Percentiles rank a stretch among this genome's conserved stretches.
Conservation (phyloP, 225 moss, liverwort and hornwort species). For the Asterella californica region DNA sequence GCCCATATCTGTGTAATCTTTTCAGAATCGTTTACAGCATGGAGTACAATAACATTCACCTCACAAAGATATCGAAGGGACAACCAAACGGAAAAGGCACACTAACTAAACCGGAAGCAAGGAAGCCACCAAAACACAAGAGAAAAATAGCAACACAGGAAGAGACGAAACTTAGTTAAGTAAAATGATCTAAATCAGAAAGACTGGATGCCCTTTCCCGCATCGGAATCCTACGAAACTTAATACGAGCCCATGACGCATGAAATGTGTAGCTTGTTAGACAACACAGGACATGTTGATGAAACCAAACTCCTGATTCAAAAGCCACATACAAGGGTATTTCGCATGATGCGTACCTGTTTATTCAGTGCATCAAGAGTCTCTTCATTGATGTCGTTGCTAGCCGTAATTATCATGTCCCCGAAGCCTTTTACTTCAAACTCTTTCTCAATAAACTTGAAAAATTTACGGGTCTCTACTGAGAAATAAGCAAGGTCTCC, state of each 20-base stretch:
- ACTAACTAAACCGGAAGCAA: too few relatives aligned
- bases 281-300: neutral
- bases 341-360: slow-evolving; percentile 48
- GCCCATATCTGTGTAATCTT: too few relatives aligned
- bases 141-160: too few relatives aligned
- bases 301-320: neutral
- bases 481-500: slow-evolving; percentile 93
- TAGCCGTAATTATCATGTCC: slow-evolving; percentile 70
- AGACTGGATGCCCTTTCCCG: neutral
- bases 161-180: too few relatives aligned
- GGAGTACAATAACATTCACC: too few relatives aligned
- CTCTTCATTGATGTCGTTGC: slow-evolving; percentile 79
- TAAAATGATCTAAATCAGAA: too few relatives aligned
- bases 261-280: neutral
- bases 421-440: slow-evolving; percentile 72
- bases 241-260: neutral
- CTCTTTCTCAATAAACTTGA: slow-evolving; percentile 60
- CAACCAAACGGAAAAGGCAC: too few relatives aligned
- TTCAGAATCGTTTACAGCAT: too few relatives aligned
- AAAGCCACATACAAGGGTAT: neutral
- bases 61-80: too few relatives aligned
- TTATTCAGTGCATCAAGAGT: slow-evolving; percentile 94
- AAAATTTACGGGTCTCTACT: slow-evolving; percentile 62
- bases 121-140: too few relatives aligned
- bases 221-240: neutral